Base-by-base conservation (phyloP, 352 stramenopile species). In the Globisporangium echinulatum region DNA sequence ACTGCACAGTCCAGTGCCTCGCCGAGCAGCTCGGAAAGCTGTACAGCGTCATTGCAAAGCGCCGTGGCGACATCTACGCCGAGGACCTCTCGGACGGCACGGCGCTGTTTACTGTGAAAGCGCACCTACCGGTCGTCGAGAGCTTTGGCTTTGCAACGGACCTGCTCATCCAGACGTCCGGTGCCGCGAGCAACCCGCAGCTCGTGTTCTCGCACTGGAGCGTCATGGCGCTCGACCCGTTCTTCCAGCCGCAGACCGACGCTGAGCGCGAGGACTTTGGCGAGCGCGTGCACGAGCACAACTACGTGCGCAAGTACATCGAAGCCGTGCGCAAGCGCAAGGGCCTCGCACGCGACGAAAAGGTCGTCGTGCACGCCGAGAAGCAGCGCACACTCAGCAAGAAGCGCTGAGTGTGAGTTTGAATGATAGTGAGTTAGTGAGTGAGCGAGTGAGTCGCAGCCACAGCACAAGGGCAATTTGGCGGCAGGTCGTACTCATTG, bases 261-360 rank as follows among this genome's bases (percentile, higher is more conserved):
- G 92, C 98, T 57, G 95, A 99, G 72, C 85, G 94, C 52, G 95
- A 98, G 73, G 96, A 98, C 62, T 97, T 92, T 69, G 94, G 94
- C 44, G 94, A 98, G 72, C 77, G 77, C 40, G 71, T 94, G 11
- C 88, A 93, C 66, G 89, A 94, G 62, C 92, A 96, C 69, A 99
- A 98, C 65, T 91, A 87, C 56, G 95, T 97, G 36, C 76, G 96
- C 53, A 87, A 92, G 52, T 97, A 97, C 68, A 97, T 99, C 65
- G 90, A 98, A 44, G 82, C 85, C 8, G 87, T 98, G 39, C 88
- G 96, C 47, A 96, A 96, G 67, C 81, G 94, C 54, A 99, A 98
- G 66, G 95, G 95, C 0, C 68, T 99, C 47, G 73, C 93, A 33
- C 87, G 94, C 4, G 92, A 98, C 68, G 92, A 96, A 66, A 98